Percentiles rank a stretch among this genome's conserved stretches.
Conservation (phyloP, 83 land plant species). For the Picea abies region DNA sequence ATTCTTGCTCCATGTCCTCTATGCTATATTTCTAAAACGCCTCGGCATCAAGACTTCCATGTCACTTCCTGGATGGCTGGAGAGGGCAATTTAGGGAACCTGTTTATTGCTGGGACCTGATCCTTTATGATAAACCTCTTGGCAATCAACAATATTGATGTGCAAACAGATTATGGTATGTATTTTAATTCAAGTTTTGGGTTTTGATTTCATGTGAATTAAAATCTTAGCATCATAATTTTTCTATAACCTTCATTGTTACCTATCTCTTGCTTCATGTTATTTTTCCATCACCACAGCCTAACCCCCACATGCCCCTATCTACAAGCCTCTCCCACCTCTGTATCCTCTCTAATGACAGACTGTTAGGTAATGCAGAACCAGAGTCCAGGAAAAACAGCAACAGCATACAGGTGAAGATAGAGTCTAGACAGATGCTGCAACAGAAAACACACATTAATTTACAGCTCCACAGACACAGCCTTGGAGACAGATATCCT, state of each 20-base stretch:
- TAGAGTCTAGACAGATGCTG: no score
- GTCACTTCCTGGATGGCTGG: conserved; percentile 75
- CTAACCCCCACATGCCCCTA: not conserved
- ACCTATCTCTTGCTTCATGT: not conserved
- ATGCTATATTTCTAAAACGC: conserved; percentile 66
- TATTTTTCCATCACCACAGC: not conserved
- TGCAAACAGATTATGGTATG: not conserved
- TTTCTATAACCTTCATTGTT: not conserved
- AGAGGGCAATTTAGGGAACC: conserved; percentile 31
- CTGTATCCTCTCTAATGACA: no score
- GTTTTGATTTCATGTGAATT: not conserved
- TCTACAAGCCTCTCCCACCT: no score
- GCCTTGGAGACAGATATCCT: no score
- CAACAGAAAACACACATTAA: no score
- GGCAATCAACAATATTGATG: not conserved
- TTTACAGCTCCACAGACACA: no score
- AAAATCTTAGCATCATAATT: not conserved
- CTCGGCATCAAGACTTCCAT: conserved; percentile 73
- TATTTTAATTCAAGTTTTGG: not conserved
- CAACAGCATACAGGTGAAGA: no score
- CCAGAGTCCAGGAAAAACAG: no score
- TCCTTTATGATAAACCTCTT: not conserved
- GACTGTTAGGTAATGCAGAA: no score
- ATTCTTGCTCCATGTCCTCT: conserved; percentile 86
- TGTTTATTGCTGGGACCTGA: not conserved